Evolutionary conservation across 805 yeast genomes (phyloP).

Genomic region (Geotrichum ghanense): DNA sequence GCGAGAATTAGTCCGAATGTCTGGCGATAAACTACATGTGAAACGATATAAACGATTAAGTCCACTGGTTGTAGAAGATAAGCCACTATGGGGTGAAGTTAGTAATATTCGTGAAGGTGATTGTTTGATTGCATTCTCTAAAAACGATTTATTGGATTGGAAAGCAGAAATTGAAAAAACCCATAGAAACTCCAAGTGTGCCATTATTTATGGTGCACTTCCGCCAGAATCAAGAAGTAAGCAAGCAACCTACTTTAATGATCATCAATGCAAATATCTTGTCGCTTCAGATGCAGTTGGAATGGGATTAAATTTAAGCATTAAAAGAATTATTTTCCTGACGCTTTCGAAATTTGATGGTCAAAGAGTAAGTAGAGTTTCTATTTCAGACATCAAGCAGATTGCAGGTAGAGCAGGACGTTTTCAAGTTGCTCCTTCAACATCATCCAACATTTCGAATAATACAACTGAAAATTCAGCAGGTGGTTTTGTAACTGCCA

Average conservation of each 20-base stretch:
- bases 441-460: constrained; percentile 4
- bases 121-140: constrained; percentile 81
- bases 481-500: constrained; percentile 44
- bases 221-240: constrained; percentile 90
- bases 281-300: constrained; percentile 97
- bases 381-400: constrained; percentile 68
- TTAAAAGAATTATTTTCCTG: constrained; percentile 68
- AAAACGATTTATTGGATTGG: constrained; percentile 53
- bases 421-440: constrained; percentile 32
- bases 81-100: constrained; percentile 25
- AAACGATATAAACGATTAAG: constrained; percentile 68
- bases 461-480: constrained; percentile 3
- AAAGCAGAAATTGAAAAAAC: constrained; percentile 57
- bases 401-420: constrained; percentile 97
- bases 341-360: constrained; percentile 66
- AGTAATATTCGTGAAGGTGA: constrained; percentile 55
- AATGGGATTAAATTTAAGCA: constrained; percentile 87
- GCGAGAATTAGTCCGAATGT: constrained; percentile 41
- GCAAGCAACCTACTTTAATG: constrained; percentile 72
- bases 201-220: constrained; percentile 86
- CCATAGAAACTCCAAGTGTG: constrained; percentile 53
- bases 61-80: constrained; percentile 42
- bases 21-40: constrained; percentile 75
- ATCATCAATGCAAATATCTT: constrained; percentile 64
- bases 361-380: constrained; percentile 31